These are phyloP conservation scores for Erysimum cheiranthoides DNA, from an alignment of 345 rosid genomes.

Conservation along the genomic window DNA sequence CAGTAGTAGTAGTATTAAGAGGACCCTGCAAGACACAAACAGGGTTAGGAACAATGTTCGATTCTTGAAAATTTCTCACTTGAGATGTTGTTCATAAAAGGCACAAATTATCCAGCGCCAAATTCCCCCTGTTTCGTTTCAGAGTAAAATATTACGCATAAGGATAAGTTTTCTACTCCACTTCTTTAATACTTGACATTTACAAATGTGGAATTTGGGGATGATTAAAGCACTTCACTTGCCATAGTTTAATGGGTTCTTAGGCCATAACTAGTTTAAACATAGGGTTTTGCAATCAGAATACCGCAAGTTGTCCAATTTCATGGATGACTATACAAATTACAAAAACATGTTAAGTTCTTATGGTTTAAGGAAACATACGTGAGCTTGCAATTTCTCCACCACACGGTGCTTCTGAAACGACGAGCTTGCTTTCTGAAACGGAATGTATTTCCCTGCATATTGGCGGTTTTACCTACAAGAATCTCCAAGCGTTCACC, in stretches of 20 bases:
- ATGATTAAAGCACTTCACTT: conserved; percentile 10
- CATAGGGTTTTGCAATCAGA: neutral
- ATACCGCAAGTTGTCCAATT: neutral
- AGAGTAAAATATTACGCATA: neutral
- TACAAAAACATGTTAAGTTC: neutral
- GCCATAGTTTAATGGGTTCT: conserved; percentile 3
- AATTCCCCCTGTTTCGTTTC: neutral
- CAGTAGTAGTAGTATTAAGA: conserved; percentile 63
- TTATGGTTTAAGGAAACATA: conserved; percentile 37
- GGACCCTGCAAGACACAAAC: conserved; percentile 61
- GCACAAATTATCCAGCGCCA: neutral
- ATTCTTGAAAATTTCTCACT: neutral
- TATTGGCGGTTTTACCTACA: conserved; percentile 90
- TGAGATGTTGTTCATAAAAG: conserved; percentile 3
- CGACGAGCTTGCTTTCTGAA: conserved; percentile 94
- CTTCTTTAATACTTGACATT: conserved; percentile 8
- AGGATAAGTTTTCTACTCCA: neutral
- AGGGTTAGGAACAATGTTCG: conserved; percentile 4
- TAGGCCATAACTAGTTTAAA: conserved; percentile 7
- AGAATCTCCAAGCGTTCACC: conserved; percentile 92
- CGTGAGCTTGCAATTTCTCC: conserved; percentile 95
- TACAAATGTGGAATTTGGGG: neutral
- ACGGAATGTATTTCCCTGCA: conserved; percentile 94
- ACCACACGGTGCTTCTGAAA: conserved; percentile 84
- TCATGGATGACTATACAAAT: neutral